Evolutionary conservation across 345 rosid genomes (phyloP).

Genomic region (Trapa bicornis): DNA sequence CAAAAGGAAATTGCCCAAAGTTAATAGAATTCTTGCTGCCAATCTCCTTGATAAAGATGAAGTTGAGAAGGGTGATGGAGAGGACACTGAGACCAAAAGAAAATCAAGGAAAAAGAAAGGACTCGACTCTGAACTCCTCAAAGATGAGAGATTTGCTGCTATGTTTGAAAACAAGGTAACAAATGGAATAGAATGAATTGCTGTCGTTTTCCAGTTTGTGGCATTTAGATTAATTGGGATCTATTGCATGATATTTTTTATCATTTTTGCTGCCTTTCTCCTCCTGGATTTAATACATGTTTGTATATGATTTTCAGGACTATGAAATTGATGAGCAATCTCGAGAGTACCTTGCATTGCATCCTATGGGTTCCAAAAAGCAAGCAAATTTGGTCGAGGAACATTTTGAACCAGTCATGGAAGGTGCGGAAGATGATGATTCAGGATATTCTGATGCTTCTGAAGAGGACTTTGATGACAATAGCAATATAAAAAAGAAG

Average conservation of each 20-base stretch:
- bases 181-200: not conserved
- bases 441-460: conserved; percentile 50
- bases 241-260: too few species aligned
- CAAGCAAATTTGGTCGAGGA: conserved; percentile 61
- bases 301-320: conserved; percentile 29
- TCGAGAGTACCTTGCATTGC: conserved; percentile 51
- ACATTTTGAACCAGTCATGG: conserved; percentile 61
- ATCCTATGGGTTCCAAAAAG: conserved; percentile 58
- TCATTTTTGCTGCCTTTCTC: not conserved
- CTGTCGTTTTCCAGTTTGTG: not conserved
- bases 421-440: conserved; percentile 36
- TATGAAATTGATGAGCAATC: conserved; percentile 65
- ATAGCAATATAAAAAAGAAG: conserved; percentile 29
- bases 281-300: conserved; percentile 2
- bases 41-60: conserved; percentile 43
- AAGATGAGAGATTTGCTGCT: conserved; percentile 43
- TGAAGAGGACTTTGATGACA: conserved; percentile 30
- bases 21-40: conserved; percentile 58
- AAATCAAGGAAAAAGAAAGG: conserved; percentile 63
- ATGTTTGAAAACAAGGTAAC: conserved; percentile 59
- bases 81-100: conserved; percentile 42
- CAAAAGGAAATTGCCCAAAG: conserved; percentile 56
- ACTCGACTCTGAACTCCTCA: conserved; percentile 30
- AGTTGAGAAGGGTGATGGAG: conserved; percentile 37
- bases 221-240: not conserved